Base-by-base conservation (phyloP, 257 asterid genomes). In the Solanum bulbocastanum region DNA sequence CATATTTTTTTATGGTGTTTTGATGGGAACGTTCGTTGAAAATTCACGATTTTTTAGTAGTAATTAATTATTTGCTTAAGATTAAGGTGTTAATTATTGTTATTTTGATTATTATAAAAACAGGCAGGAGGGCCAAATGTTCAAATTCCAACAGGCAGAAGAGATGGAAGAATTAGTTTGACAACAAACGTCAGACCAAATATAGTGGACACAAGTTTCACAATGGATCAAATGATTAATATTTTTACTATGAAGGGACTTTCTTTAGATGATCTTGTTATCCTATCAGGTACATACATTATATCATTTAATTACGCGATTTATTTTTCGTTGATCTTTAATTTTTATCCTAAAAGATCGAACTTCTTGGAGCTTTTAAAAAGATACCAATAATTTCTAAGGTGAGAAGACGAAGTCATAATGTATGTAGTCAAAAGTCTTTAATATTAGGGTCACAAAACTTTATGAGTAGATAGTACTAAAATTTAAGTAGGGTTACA, bases 91-190 rank as follows among this genome's bases (percentile, higher is more conserved):
- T 15, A 78, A 27, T 33, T 52, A 10, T 42, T 84, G 32, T 14
- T 30, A 5, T n/a, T 84, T 88, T 37, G 12, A 2, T 20, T 52
- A 15, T 11, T 65, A 16, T 83, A 49, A 49, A 52, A 40, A 86
- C 93, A 95, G 98, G 90, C 94, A 32, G 98, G 98, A 82, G 98
- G 98, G 2, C 98, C 98, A 12, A 92, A 66, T 68, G 85, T 94
- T 37, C 90, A 85, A 88, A 91, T 95, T 83, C 95, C 95, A 18
- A 94, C 95, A 0, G 98, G 98, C 27, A 92, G 98, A 90, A 94
- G 76, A 92, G 98, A 95, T 72, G 98, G 98, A 14, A 81, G 89
- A 88, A 75, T 84, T 81, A 93, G 98, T 12, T 30, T 74, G 65
- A 95, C 93, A 58, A 88, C 95, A 86, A 93, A 94, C 78, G 98